Base-by-base conservation (phyloP, 768 basidiomycete genomes). In the Leccinum ochraceum region DNA sequence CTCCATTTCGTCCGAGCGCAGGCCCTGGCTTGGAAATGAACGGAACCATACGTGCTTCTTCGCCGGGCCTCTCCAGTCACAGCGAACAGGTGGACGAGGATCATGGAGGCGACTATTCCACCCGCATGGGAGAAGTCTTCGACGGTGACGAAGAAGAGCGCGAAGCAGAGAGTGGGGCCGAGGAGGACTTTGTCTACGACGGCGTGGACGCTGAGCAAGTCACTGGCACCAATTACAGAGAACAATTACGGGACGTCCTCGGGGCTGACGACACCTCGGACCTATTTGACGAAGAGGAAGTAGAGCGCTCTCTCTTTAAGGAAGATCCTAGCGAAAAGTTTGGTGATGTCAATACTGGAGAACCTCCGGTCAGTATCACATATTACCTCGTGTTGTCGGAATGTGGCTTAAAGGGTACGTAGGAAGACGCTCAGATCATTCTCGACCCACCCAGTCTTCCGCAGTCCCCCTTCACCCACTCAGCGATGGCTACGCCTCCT, bases 171-270 rank as follows among this genome's bases (percentile, higher is more conserved):
- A 79, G 81, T 1, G 80, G 79, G 0, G 85, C 82, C 10, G 83
- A 83, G 7, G 85, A 83, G 32, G 85, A 76, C 0, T 94, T 94
- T 65, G 61, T 92, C 30, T 95, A 94, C 68, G 79, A 80, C 30
- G 92, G 91, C 30, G 76, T 85, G 22, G 91, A 94, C 66, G 82
- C 86, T 5, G 73, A 71, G 37, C 67, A 75, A 14, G 66, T 75
- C 48, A 72, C 79, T 0, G 74, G 80, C 16, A 76, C 78, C 39
- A 83, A 80, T 55, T 95, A 95, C 71, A 77, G 76, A 11, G 84
- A 87, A 60, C 88, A 85, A 65, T 74, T 95, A 54, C 80, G 85
- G 50, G 89, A 92, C 54, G 86, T 90, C 24, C 79, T 94, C 39
- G 91, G 86, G 17, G 77, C 81, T 34, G 89, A 90, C 11, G 79